Evolutionary conservation across 202 grass and related monocot genomes (phyloP), one percentile per base, ranked within the genome.

Genomic region (Bolboschoenoplectus hybrid): DNA sequence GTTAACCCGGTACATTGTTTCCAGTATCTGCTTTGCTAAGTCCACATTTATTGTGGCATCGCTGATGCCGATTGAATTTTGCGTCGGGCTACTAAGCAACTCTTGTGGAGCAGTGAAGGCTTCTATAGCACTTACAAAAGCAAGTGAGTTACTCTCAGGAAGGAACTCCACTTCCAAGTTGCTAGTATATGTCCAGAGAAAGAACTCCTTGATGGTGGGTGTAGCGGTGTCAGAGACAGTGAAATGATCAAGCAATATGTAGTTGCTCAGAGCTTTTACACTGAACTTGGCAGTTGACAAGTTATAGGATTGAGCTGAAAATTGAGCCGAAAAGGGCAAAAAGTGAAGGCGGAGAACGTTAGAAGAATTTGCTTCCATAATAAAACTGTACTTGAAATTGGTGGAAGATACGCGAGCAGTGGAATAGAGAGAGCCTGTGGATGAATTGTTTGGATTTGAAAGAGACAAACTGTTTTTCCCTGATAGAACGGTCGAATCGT

Each of bases 321-420:
- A 51, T 7, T 14, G 3, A 40, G 75, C 39, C 1, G 88, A 7
- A 82, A 94, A 89, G 3, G 92, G 92, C 87, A 83, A 78, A 86
- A 97, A 94, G 75, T 97, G 94, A 85, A 97, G 85, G 74, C 94
- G 94, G 67, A 97, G 92, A 69, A 92, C 79, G 85, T 89, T 47
- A 49, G 66, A 86, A 67, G 60, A 67, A 51, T 39, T 58, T 6
- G 63, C 1, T 20, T 70, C 2, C 72, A 67, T 45, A 0, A 7
- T 0, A 16, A 97, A 9, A 6, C 1, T 2, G 90, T 97, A 97
- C 49, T 85, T 87, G 84, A 89, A 88, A 11, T 0, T 0, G 0
- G 84, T 83, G 66, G 0, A 47, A 58, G 69, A 87, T 9, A 66
- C 44, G 0, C 95, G 95, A 58, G 89, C 95, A 85, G 91, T 85